Evolutionary conservation across 192 early-diverging fungal species (phyloP), one percentile per base, ranked within the genome.

Genomic region (Linnemannia schmuckeri): DNA sequence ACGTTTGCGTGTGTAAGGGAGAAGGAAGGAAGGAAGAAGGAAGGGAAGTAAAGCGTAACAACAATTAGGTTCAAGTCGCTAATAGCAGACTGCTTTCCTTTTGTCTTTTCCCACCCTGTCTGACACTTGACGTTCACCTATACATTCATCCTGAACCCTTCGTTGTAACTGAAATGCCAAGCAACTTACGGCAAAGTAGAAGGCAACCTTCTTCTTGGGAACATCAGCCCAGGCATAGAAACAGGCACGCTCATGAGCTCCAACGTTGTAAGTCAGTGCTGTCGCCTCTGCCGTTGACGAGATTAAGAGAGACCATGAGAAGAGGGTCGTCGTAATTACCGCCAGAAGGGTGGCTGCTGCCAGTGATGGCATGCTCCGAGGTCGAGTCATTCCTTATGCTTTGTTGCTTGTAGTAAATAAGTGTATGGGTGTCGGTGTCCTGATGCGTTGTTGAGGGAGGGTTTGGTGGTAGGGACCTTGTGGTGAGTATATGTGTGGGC

Each of bases 131-230:
- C 38, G 22, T 70, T 40, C 22, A 27, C 10, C 2, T 38, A 22
- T 4, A 0, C 69, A 13, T 38, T 40, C 69, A 38, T 12, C 27
- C 3, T 6, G 66, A 17, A 33, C 22, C 37, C 33, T 20, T 70
- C 38, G 3, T 17, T 10, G 9, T 22, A n/a, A 4, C 2, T 24
- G 6, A 30, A 30, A 49, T 15, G 42, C 5, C 15, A 33, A 24
- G 3, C 9, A 30, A 44, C 95, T 86, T 95, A 99, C 98, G 35
- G 97, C 96, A 94, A 98, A 99, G 90, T 98, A 99, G 80, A 99
- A 97, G 41, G 95, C 94, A 70, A 99, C 83, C 89, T 99, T 99
- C 90, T 99, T 97, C 55, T 94, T 95, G 8, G 94, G 92, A 57
- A 92, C 82, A 85, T 95, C 95, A 6, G 93, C 91, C 80, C 90